phyloP scores from a whole-genome alignment of 805 yeast genomes.

The Yarrowia porcina region DNA sequence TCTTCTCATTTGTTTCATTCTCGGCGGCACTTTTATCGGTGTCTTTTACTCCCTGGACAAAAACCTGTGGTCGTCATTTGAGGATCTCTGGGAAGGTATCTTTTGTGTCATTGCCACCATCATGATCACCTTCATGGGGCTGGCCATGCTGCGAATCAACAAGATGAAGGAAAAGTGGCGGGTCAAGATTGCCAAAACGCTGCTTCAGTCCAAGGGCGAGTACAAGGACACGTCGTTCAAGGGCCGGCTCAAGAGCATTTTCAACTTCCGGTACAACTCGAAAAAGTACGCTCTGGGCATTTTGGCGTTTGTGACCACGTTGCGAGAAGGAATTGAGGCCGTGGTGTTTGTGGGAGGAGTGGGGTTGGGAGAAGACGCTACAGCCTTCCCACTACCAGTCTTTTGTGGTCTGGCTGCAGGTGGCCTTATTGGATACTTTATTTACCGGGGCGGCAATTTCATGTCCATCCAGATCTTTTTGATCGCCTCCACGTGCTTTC shows the following conservation, averaged over 20 bases:
- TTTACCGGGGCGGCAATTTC: constrained; percentile 79
- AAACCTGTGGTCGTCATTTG: constrained; percentile 83
- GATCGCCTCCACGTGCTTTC: constrained; percentile 80
- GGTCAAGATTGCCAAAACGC: constrained; percentile 83
- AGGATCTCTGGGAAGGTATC: constrained; percentile 96
- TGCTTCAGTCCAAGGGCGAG: constrained; percentile 53
- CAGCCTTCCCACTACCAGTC: constrained; percentile 91
- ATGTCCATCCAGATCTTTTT: constrained; percentile 84
- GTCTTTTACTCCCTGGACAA: constrained; percentile 76
- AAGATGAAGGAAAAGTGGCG: constrained; percentile 98
- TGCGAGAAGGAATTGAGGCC: constrained; percentile 97
- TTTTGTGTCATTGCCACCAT: constrained; percentile 86
- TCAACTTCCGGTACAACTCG: constrained; percentile 32
- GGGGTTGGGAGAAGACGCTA: constrained; percentile 63
- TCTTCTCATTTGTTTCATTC: constrained; percentile 67
- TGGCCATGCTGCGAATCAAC: constrained; percentile 90
- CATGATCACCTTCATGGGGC: constrained; percentile 88
- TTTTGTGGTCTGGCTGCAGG: constrained; percentile 83
- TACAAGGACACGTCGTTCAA: constrained; percentile 31
- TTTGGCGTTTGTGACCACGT: constrained; percentile 82
- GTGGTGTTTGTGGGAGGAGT: constrained; percentile 96
- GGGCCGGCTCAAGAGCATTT: constrained; percentile 50
- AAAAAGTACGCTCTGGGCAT: constrained; percentile 79
- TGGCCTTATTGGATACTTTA: constrained; percentile 57
- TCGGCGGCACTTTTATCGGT: constrained; percentile 94